Evolutionary conservation across 305 asterid species (phyloP).

Genomic region (Ilex paraguariensis): DNA sequence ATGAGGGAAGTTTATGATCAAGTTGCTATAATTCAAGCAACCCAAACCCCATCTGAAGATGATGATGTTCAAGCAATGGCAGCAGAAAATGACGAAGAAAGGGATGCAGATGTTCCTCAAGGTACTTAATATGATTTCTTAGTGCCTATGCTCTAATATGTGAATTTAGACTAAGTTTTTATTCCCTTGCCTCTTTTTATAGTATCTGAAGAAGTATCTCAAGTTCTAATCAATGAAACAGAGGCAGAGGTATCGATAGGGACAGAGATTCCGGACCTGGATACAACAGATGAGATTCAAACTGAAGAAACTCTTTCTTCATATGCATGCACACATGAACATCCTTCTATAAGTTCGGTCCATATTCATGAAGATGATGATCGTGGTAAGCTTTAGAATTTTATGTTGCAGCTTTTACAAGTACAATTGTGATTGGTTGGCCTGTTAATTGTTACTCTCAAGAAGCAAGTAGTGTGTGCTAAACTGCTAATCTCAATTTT

Average conservation of each 20-base stretch:
- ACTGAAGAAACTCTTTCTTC: conserved; percentile 29
- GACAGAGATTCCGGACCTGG: conserved; percentile 88
- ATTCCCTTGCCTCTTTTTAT: conserved; percentile 25
- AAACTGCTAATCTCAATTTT: background rate
- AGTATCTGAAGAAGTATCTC: conserved; percentile 50
- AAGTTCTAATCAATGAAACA: conserved; percentile 43
- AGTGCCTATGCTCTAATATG: conserved; percentile 14
- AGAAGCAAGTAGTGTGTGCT: background rate
- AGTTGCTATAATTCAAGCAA: background rate
- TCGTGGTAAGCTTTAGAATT: conserved; percentile 38
- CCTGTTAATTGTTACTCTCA: background rate
- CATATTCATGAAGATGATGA: conserved; percentile 21
- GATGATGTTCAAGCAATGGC: conserved; percentile 32
- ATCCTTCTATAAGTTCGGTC: conserved; percentile 33
- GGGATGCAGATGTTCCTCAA: conserved; percentile 14
- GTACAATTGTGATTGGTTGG: background rate
- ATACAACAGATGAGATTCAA: conserved; percentile 57
- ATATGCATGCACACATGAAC: conserved; percentile 29
- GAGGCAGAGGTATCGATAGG: conserved; percentile 94
- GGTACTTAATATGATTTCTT: conserved; percentile 18
- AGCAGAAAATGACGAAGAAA: conserved; percentile 21
- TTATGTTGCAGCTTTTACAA: conserved; percentile 3
- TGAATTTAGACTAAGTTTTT: background rate
- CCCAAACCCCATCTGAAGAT: conserved; percentile 7
- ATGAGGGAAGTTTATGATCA: conserved; percentile 17